Evolutionary conservation across 805 yeast species (phyloP), one percentile per base, ranked within the genome.

Genomic region (Vanderwaltozyma yarrowii): DNA sequence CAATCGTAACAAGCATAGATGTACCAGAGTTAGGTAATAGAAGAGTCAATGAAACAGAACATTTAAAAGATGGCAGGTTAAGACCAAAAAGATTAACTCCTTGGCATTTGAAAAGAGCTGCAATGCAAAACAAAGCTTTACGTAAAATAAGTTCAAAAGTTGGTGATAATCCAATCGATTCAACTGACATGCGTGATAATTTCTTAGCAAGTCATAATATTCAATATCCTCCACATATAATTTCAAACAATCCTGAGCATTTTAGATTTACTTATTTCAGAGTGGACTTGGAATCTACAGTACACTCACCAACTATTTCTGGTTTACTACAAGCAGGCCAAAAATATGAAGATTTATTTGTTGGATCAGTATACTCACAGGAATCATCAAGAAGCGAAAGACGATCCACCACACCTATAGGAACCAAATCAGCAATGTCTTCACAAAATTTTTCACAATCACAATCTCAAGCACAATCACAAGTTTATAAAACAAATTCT

Each of bases 181-280:
- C 24, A 6, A 21, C 10, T 21, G 8, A 18, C 4, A 13, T 16
- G 19, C 12, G 20, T 5, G 5, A 15, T 13, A 26, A 27, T 19
- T 21, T 21, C 10, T 30, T 25, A 11, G 18, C 36, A 12, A 30
- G 26, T 26, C 30, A 35, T 31, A 54, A 52, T 37, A 57, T 60
- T 23, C 60, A 65, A 39, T 66, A 66, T 37, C 71, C 71, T 13
- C 70, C 69, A 3, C 70, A 66, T 37, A 66, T 67, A 32, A 56
- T 66, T 18, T 61, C 65, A 25, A 67, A 66, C 43, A 65, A 68
- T 33, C 70, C 69, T 13, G 76, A 72, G 40, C 75, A 74, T 43
- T 78, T 76, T 56, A 67, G 97, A 45, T 89, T 84, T 64, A 86
- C 97, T 0, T 89, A 89, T 54, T 89, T 92, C 61, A 70, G 97